Evolutionary conservation across 2,329 filamentous ascomycete species (phyloP).

Genomic region (Tolypocladium ovalisporum): DNA sequence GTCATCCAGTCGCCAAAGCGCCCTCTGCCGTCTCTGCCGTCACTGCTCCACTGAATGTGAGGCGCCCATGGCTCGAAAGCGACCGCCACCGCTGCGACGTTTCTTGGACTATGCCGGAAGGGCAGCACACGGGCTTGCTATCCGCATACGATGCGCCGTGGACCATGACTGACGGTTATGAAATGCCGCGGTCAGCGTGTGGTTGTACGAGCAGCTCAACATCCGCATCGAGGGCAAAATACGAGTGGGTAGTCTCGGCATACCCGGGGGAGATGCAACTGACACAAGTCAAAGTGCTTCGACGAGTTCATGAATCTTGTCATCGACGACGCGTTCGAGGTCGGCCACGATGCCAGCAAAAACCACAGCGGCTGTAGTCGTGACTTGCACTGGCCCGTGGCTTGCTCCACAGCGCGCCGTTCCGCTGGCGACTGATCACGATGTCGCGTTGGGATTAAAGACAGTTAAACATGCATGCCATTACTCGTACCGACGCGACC

Average conservation of each 20-base stretch:
- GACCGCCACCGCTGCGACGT: background rate
- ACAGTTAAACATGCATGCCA: too few species aligned
- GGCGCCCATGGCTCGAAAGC: background rate
- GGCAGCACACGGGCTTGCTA: background rate
- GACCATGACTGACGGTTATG: slow-evolving; percentile 19
- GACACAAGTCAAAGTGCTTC: slow-evolving; percentile 58
- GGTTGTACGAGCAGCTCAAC: slow-evolving; percentile 92
- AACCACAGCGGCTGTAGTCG: slow-evolving; percentile 66
- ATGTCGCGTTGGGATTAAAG: too few species aligned
- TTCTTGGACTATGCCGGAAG: background rate
- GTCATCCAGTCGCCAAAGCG: background rate
- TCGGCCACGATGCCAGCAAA: slow-evolving; percentile 73
- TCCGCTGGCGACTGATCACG: too few species aligned
- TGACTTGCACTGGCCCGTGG: too few species aligned
- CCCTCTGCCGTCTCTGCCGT: too few species aligned
- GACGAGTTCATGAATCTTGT: slow-evolving; percentile 99
- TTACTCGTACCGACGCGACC: too few species aligned
- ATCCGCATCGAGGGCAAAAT: slow-evolving; percentile 96
- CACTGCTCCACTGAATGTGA: background rate
- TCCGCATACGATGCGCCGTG: background rate
- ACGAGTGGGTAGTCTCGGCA: slow-evolving; percentile 47
- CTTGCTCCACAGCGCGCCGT: too few species aligned
- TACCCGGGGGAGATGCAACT: background rate
- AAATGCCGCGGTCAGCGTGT: slow-evolving; percentile 80
- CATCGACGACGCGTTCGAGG: slow-evolving; percentile 88